Base-by-base conservation (phyloP, 345 rosid species). In the Heritiera fomes region DNA sequence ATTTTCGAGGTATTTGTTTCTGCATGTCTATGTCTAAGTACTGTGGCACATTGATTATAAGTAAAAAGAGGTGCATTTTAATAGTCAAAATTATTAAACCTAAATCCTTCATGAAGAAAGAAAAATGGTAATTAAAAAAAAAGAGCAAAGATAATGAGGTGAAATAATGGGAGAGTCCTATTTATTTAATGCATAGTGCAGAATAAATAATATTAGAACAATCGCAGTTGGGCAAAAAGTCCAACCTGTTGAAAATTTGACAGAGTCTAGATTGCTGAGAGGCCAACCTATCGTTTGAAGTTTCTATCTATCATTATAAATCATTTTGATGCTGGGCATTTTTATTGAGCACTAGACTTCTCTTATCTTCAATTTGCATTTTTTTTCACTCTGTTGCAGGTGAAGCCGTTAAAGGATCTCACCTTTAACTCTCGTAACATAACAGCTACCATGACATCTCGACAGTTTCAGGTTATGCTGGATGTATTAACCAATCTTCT, bases 401-500 rank as follows among this genome's bases (percentile, higher is more conserved):
- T 96, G 89, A 96, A 96, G 89, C 98, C 99, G 41, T 89, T 96
- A 73, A 92, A 96, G 83, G 99, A 96, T 88, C 97, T 96, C 63
- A 84, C 91, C 58, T 96, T 96, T 86, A 91, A 94, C 82, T 92
- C 98, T 23, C 87, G 73, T 61, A 88, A 91, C 80, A 94, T 96
- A 89, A 89, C 87, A 43, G 98, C 99, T 71, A 84, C 97, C 71
- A 96, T 96, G 99, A 96, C 99, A 20, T 92, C 99, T 79, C 94
- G 97, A 52, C 99, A 96, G 78, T 96, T 94, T 85, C 98, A 94
- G 80, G 98, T 96, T 80, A 94, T 96, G 99, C 83, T 89, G 85
- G 98, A 94, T 86, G 99, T 96, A 79, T 84, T 96, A 92, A 91
- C 93, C 41, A 94, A 94, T 85, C 98, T 96, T 80, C 99, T 96